These are phyloP conservation scores for Ogataea allantospora DNA, from an alignment of 805 yeast genomes.

Conservation along the genomic window DNA sequence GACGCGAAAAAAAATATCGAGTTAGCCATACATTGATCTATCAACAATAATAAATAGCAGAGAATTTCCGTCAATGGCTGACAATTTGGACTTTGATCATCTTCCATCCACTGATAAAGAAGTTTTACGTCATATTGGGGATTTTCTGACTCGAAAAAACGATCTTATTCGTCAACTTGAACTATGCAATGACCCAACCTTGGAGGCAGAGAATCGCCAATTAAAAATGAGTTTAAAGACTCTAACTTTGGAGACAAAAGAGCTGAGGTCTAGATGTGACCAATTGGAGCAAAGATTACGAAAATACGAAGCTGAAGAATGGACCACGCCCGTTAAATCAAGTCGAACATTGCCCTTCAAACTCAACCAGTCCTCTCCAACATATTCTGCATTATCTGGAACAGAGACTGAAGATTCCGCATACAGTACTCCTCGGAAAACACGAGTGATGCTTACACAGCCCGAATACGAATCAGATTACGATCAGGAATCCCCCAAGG, in stretches of 20 bases:
- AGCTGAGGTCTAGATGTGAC: conserved; percentile 2
- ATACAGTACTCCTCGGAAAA: conserved; percentile 6
- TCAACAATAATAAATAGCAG: too few relatives aligned
- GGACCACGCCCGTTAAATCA: too few relatives aligned
- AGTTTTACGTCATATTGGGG: not conserved
- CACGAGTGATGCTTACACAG: conserved; percentile 3
- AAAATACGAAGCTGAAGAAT: not conserved
- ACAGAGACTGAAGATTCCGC: conserved; percentile 19
- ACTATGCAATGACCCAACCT: not conserved
- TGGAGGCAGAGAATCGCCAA: not conserved
- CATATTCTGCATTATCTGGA: conserved; percentile 11
- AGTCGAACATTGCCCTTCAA: not conserved
- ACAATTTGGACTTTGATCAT: not conserved
- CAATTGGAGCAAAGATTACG: conserved; percentile 1
- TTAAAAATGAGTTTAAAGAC: not conserved
- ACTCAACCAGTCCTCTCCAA: conserved; percentile 1
- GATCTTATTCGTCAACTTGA: not conserved
- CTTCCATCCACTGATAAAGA: conserved; percentile 1
- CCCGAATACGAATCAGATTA: not conserved
- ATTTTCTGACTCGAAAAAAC: conserved; percentile 3
- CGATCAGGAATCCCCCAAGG: not conserved
- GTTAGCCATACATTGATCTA: not conserved
- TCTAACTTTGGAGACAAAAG: not conserved
- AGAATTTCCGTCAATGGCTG: not conserved
- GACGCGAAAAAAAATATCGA: conserved; percentile 5